Evolutionary conservation across 2,329 filamentous ascomycete genomes (phyloP).

Genomic region (Hortaea werneckii): DNA sequence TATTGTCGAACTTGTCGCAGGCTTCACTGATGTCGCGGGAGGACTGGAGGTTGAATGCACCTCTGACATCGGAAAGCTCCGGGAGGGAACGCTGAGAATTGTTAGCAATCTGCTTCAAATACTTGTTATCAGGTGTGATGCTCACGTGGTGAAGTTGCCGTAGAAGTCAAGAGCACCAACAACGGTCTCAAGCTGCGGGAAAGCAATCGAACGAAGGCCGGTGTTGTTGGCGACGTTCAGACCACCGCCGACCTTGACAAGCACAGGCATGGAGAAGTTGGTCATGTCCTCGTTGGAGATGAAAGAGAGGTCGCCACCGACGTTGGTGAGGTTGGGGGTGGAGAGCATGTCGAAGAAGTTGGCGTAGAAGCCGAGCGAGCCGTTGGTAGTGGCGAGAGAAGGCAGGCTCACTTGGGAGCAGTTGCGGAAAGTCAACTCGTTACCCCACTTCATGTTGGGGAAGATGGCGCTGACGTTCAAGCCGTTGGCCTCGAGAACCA

Average conservation of each 20-base stretch:
- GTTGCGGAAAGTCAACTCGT: constrained; percentile 75
- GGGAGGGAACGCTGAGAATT: constrained; percentile 57
- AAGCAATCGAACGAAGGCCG: constrained; percentile 54
- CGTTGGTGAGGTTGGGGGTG: constrained; percentile 60
- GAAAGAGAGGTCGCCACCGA: constrained; percentile 50
- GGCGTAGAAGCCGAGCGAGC: constrained; percentile 73
- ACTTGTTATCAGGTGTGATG: constrained; percentile 14
- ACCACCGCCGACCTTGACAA: constrained; percentile 64
- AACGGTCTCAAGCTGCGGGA: constrained; percentile 59
- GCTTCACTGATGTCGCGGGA: constrained; percentile 29
- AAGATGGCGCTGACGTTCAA: constrained; percentile 60
- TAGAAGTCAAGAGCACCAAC: constrained; percentile 74
- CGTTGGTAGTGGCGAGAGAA: constrained; percentile 60
- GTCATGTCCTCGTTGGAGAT: constrained; percentile 46
- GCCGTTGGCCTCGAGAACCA: constrained; percentile 75
- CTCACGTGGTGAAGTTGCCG: constrained; percentile 76
- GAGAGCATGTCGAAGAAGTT: constrained; percentile 57
- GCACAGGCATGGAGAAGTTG: constrained; percentile 66
- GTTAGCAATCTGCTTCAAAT: neutral
- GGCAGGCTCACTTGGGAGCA: constrained; percentile 65
- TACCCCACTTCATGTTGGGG: constrained; percentile 66
- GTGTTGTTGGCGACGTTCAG: constrained; percentile 89
- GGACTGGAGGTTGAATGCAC: constrained; percentile 43
- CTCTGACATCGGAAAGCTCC: constrained; percentile 34
- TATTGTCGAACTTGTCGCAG: constrained; percentile 33